Percentiles rank a stretch among this genome's conserved stretches.
These are phyloP conservation scores for Saccharomyces hybrid DNA, from an alignment of 1,139 yeast genomes.

Conservation along the genomic window DNA sequence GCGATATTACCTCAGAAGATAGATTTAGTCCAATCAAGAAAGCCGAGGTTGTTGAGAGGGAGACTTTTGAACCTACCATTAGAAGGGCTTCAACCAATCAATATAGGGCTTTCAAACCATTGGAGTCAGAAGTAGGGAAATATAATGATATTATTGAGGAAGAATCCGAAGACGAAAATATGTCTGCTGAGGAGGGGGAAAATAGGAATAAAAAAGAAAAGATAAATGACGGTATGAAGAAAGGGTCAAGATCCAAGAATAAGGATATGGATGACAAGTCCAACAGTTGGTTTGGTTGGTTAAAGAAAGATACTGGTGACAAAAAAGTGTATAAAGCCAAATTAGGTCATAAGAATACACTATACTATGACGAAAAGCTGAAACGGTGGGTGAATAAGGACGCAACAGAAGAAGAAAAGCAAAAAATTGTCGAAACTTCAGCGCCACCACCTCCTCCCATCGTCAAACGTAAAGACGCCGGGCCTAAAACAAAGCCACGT, in stretches of 20 bases:
- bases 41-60: slow-evolving; percentile 16
- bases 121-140: slow-evolving; percentile 10
- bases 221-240: slow-evolving; percentile 16
- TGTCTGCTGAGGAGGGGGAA: slow-evolving; percentile 15
- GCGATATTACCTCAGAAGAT: neutral
- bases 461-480: slow-evolving; percentile 36
- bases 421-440: slow-evolving; percentile 48
- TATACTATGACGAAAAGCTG: slow-evolving; percentile 75
- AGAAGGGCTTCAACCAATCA: slow-evolving; percentile 12
- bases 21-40: slow-evolving; percentile 20
- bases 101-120: slow-evolving; percentile 13
- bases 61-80: slow-evolving; percentile 24
- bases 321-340: slow-evolving; percentile 79
- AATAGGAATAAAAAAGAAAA: slow-evolving; percentile 32
- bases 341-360: slow-evolving; percentile 67
- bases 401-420: slow-evolving; percentile 63
- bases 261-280: slow-evolving; percentile 18
- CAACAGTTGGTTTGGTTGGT: slow-evolving; percentile 42
- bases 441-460: slow-evolving; percentile 74
- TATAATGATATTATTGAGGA: slow-evolving; percentile 42
- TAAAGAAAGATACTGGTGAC: slow-evolving; percentile 45
- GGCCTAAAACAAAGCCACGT: slow-evolving; percentile 34
- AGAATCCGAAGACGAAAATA: slow-evolving; percentile 40
- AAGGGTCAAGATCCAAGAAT: slow-evolving; percentile 16
- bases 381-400: slow-evolving; percentile 82